These are phyloP conservation scores for Massospora cicadina DNA, from an alignment of 371 early-diverging fungal genomes.

Conservation along the genomic window DNA sequence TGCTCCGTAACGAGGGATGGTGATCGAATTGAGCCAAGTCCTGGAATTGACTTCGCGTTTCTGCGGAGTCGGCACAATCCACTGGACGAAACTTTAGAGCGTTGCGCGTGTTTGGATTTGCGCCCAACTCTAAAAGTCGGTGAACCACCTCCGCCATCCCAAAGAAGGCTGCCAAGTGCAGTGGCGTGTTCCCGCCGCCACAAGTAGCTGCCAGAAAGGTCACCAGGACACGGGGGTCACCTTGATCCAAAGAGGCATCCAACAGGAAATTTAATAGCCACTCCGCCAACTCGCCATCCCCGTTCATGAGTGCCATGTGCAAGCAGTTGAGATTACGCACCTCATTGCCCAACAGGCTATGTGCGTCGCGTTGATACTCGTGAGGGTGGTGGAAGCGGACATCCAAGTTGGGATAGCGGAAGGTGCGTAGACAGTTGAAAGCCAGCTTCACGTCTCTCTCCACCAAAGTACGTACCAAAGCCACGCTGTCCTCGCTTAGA, in stretches of 20 bases:
- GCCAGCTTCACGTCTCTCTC: constrained; percentile 11
- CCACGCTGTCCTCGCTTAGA: constrained; percentile 4
- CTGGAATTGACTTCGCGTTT: constrained; percentile 25
- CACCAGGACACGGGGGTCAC: constrained; percentile 24
- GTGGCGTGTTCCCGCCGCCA: constrained; percentile 45
- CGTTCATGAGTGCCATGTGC: constrained; percentile 36
- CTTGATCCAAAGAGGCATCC: constrained; percentile 18
- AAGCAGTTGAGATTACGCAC: constrained; percentile 29
- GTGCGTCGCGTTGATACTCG: constrained; percentile 31
- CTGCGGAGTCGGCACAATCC: constrained; percentile 45
- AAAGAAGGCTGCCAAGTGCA: constrained; percentile 49
- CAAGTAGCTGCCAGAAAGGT: constrained; percentile 45
- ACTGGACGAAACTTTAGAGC: constrained; percentile 33
- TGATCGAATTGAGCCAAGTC: not conserved
- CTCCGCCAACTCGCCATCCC: constrained; percentile 40
- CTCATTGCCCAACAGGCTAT: constrained; percentile 31
- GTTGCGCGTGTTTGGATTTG: constrained; percentile 29
- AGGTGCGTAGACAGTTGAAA: constrained; percentile 28
- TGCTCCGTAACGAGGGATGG: too few species aligned
- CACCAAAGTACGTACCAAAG: not conserved
- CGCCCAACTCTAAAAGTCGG: constrained; percentile 34
- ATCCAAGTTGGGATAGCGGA: constrained; percentile 29
- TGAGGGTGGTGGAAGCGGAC: constrained; percentile 28
- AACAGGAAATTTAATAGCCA: constrained; percentile 35
- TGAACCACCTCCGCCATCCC: constrained; percentile 43